Percentiles rank a stretch among this genome's conserved stretches.
phyloP scores from a whole-genome alignment of 306 rosid species.

The Alnus rubra region DNA sequence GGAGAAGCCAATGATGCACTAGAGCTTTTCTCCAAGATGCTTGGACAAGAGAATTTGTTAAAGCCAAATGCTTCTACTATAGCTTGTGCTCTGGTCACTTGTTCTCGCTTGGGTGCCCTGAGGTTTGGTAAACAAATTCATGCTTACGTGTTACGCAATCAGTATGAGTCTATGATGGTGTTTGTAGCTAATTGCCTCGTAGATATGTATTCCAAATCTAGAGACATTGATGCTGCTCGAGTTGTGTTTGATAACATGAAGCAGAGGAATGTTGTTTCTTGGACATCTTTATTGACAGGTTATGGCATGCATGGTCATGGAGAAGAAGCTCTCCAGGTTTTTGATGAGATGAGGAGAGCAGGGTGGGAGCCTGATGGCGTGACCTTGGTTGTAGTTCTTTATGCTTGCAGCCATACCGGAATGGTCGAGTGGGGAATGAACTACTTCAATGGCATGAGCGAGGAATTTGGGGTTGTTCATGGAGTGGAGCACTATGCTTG shows the following conservation, averaged over 20 bases:
- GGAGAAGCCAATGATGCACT: constrained; percentile 80
- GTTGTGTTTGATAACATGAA: constrained; percentile 59
- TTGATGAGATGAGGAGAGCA: no score
- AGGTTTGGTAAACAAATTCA: constrained; percentile 71
- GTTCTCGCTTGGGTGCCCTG: constrained; percentile 76
- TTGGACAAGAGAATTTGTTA: constrained; percentile 35
- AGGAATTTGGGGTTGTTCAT: no score
- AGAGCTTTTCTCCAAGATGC: constrained; percentile 68
- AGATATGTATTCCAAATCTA: constrained; percentile 87
- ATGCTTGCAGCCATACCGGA: no score
- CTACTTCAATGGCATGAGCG: no score
- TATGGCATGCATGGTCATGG: no score
- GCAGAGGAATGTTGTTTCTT: constrained; percentile 65
- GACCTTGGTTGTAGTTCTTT: no score
- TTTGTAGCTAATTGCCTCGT: constrained; percentile 78
- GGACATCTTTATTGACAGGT: constrained; percentile 70
- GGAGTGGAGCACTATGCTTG: no score
- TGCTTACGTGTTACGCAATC: constrained; percentile 58
- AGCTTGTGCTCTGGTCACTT: constrained; percentile 80
- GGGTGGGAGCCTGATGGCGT: no score
- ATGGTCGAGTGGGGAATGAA: no score
- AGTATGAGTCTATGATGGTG: constrained; percentile 39
- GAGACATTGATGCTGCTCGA: constrained; percentile 71
- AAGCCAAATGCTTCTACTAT: constrained; percentile 82
- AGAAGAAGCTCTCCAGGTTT: no score